phyloP scores from a whole-genome alignment of 306 rosid species.

The Comarum palustre region DNA sequence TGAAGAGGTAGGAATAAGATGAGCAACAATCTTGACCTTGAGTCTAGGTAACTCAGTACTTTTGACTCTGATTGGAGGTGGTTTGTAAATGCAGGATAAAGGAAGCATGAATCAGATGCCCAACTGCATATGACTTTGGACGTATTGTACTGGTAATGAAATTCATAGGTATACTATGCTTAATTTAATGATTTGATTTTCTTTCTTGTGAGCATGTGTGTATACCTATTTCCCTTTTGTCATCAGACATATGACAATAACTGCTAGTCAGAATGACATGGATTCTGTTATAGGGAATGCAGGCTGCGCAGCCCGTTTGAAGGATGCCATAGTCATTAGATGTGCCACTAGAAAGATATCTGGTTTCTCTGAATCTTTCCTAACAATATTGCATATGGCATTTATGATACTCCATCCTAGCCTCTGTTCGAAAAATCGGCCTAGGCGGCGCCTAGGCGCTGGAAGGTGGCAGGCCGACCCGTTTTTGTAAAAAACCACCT shows the following conservation, averaged over 20 bases:
- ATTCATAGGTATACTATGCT: constrained; percentile 56
- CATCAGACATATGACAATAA: background rate
- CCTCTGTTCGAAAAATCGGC: too few species aligned
- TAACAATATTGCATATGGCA: background rate
- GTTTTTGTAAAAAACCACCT: too few species aligned
- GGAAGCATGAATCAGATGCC: constrained; percentile 78
- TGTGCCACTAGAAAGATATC: constrained; percentile 77
- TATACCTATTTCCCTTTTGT: background rate
- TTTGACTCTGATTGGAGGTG: background rate
- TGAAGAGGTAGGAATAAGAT: too few species aligned
- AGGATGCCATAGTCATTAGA: constrained; percentile 72
- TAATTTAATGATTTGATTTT: too few species aligned
- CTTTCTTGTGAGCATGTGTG: too few species aligned
- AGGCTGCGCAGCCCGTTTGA: constrained; percentile 92
- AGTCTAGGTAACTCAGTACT: background rate
- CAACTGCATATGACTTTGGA: constrained; percentile 52
- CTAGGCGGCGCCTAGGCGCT: too few species aligned
- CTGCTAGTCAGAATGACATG: constrained; percentile 5
- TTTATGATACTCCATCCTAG: background rate
- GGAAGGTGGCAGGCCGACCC: too few species aligned
- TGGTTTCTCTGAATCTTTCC: constrained; percentile 47
- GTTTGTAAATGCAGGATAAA: constrained; percentile 54
- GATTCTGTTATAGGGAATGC: constrained; percentile 51
- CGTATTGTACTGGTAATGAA: constrained; percentile 81
- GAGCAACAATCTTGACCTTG: background rate